Evolutionary conservation across 345 rosid genomes (phyloP).

Genomic region (Linum trigynum): DNA sequence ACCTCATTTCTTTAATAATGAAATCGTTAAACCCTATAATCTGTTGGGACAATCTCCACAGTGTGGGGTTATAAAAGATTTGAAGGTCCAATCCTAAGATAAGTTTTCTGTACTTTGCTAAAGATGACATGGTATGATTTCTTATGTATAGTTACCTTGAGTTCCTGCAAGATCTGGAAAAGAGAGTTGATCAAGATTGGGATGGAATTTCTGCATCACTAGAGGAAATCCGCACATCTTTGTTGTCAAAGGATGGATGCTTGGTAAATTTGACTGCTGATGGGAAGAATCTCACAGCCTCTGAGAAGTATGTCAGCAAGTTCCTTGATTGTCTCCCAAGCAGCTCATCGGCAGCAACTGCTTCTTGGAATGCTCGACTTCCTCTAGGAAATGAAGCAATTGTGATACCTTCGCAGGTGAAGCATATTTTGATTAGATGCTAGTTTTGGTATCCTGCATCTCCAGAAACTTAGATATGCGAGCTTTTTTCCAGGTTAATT

Average conservation of each 20-base stretch:
- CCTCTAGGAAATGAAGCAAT: constrained; percentile 74
- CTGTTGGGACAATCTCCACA: neutral
- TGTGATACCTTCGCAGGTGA: constrained; percentile 87
- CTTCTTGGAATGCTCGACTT: constrained; percentile 56
- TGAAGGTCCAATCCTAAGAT: neutral
- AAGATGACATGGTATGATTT: neutral
- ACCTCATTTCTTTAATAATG: neutral
- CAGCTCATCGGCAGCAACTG: constrained; percentile 31
- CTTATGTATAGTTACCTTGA: constrained; percentile 62
- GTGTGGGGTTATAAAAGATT: neutral
- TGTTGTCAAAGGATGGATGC: constrained; percentile 70
- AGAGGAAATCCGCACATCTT: constrained; percentile 70
- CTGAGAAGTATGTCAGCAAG: constrained; percentile 56
- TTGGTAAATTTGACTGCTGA: constrained; percentile 86
- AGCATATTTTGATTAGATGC: neutral
- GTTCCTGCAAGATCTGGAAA: constrained; percentile 61
- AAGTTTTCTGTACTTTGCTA: neutral
- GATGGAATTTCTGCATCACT: constrained; percentile 74
- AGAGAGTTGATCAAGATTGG: constrained; percentile 87
- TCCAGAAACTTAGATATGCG: neutral
- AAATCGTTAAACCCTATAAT: neutral
- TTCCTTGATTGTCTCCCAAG: constrained; percentile 83
- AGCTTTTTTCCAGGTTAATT: constrained; percentile 60
- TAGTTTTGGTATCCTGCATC: constrained; percentile 1
- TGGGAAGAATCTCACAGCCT: constrained; percentile 46